Evolutionary conservation across 306 rosid genomes (phyloP).

Genomic region (Boehmeria nivea): DNA sequence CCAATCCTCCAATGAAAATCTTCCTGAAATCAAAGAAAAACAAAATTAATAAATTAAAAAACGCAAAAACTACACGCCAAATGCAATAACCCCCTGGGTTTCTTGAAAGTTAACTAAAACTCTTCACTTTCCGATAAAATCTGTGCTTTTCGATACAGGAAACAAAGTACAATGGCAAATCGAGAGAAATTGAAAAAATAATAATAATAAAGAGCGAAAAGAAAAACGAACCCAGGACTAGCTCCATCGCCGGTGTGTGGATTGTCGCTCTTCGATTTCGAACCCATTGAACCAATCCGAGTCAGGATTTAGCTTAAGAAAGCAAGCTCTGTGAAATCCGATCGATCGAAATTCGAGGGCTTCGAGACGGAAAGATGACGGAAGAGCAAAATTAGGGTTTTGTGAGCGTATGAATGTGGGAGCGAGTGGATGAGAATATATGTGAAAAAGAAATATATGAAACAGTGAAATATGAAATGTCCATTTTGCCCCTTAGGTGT

Average conservation of each 20-base stretch:
- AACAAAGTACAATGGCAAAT: neutral
- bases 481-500: too few relatives aligned
- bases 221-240: constrained; percentile 66
- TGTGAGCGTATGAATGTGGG: too few relatives aligned
- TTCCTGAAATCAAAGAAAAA: constrained; percentile 43
- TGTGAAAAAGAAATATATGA: too few relatives aligned
- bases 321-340: too few relatives aligned
- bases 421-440: too few relatives aligned
- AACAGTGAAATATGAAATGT: too few relatives aligned
- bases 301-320: too few relatives aligned
- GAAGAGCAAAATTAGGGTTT: too few relatives aligned
- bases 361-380: too few relatives aligned
- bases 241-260: constrained; percentile 80
- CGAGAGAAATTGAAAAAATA: neutral
- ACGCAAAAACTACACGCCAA: neutral
- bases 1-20: constrained; percentile 94
- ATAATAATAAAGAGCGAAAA: too few relatives aligned
- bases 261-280: constrained; percentile 51
- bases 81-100: neutral
- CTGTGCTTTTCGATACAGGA: constrained; percentile 1
- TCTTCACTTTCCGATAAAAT: neutral
- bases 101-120: neutral
- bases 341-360: too few relatives aligned
- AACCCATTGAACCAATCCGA: too few relatives aligned
- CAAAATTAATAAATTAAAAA: neutral